Percentiles rank a stretch among this genome's conserved stretches.
Conservation (phyloP, 2,329 filamentous ascomycete species). For the Lasiodiplodia theobromae region DNA sequence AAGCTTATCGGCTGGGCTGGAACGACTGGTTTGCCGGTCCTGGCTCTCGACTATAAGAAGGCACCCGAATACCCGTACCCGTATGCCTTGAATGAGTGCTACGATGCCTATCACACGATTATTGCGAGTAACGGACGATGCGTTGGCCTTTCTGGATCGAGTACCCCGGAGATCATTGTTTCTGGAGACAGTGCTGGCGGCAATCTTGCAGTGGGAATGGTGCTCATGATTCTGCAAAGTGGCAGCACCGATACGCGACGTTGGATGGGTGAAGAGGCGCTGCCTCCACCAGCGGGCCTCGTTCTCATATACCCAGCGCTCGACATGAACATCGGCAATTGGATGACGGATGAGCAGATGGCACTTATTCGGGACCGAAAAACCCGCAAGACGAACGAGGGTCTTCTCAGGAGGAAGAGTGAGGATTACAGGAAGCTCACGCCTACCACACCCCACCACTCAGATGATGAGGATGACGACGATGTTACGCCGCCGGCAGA, state of each 20-base stretch:
- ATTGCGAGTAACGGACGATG: slow-evolving; percentile 76
- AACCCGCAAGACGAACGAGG: slow-evolving; percentile 77
- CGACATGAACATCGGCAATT: slow-evolving; percentile 97
- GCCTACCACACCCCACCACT: slow-evolving; percentile 79
- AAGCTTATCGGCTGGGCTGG: slow-evolving; percentile 92
- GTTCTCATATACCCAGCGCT: slow-evolving; percentile 88
- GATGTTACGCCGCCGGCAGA: slow-evolving; percentile 37
- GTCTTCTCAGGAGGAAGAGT: slow-evolving; percentile 82
- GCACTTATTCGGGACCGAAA: slow-evolving; percentile 85
- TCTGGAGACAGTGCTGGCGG: slow-evolving; percentile 84
- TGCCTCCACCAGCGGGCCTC: slow-evolving; percentile 81
- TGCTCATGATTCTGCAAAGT: slow-evolving; percentile 88
- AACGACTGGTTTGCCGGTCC: slow-evolving; percentile 83
- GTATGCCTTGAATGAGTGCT: slow-evolving; percentile 86
- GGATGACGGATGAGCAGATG: slow-evolving; percentile 99
- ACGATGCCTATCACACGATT: slow-evolving; percentile 81
- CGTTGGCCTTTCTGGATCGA: slow-evolving; percentile 73
- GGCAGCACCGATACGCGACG: slow-evolving; percentile 63
- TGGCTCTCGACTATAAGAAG: slow-evolving; percentile 91
- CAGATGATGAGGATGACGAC: slow-evolving; percentile 72
- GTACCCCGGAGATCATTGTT: slow-evolving; percentile 72
- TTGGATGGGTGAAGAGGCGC: slow-evolving; percentile 61
- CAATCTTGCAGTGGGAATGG: slow-evolving; percentile 80
- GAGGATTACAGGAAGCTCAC: slow-evolving; percentile 87
- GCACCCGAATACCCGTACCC: slow-evolving; percentile 86